phyloP scores from a whole-genome alignment of 106 monocot species.

The Allium fistulosum region DNA sequence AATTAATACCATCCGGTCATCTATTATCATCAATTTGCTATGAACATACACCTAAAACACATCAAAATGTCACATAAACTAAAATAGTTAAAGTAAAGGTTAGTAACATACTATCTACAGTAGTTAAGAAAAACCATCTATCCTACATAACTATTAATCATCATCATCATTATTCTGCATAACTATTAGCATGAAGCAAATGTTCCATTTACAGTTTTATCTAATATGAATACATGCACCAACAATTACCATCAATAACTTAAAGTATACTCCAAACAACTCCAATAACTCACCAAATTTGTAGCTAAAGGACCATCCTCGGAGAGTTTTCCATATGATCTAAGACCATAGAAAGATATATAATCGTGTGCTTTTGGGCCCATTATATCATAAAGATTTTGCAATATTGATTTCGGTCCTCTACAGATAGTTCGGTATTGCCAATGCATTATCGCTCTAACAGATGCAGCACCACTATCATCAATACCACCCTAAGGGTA shows the following conservation, averaged over 20 bases:
- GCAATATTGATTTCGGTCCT: conserved; percentile 85
- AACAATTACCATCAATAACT: too few species aligned
- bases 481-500: conserved; percentile 79
- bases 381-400: conserved; percentile 63
- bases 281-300: conserved; percentile 47
- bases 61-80: background rate
- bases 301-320: conserved; percentile 73
- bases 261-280: too few species aligned
- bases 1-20: conserved; percentile 79
- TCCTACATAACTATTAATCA: conserved; percentile 4
- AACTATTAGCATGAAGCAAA: too few species aligned
- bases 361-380: conserved; percentile 82
- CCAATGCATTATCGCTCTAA: conserved; percentile 98
- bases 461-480: conserved; percentile 99
- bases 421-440: conserved; percentile 95
- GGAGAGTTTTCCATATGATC: conserved; percentile 74
- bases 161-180: too few species aligned
- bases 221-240: too few species aligned
- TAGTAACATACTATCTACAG: background rate
- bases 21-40: conserved; percentile 98
- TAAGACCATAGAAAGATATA: conserved; percentile 94
- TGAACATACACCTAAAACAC: conserved; percentile 87
- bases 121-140: background rate
- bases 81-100: background rate
- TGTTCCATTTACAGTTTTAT: too few species aligned